Conservation (phyloP, 129 eudicot genomes). For the Gnaphalium uliginosum region DNA sequence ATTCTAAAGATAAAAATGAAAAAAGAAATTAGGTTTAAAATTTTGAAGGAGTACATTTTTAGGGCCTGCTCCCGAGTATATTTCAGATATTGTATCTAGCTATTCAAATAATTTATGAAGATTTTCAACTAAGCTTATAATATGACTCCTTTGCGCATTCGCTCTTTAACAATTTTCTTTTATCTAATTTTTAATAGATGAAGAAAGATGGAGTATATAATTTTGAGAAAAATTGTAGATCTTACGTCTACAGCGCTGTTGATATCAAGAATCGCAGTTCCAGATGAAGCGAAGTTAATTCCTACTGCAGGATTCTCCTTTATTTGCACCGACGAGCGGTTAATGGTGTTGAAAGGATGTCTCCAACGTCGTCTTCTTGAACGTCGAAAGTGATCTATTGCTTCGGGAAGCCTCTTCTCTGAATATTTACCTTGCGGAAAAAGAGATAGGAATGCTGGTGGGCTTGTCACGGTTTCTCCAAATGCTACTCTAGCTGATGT, state of each 20-base stretch:
- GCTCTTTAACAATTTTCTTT: no score
- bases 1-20: no score
- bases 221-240: neutral
- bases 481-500: slow-evolving; percentile 30
- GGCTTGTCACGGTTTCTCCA: slow-evolving; percentile 35
- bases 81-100: no score
- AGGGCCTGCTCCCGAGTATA: no score
- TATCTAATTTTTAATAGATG: no score
- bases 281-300: slow-evolving; percentile 33
- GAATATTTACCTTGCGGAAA: neutral
- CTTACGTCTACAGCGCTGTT: slow-evolving; percentile 23
- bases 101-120: no score
- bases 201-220: no score
- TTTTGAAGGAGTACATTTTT: no score
- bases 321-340: neutral
- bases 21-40: no score
- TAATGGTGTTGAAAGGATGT: slow-evolving; percentile 4
- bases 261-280: slow-evolving; percentile 25
- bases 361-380: slow-evolving; percentile 26
- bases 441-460: slow-evolving; percentile 30
- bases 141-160: no score
- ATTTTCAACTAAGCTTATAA: no score
- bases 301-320: slow-evolving; percentile 32
- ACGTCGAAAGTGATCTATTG: neutral
- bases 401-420: slow-evolving; percentile 14